These are phyloP conservation scores for Saccharomyces hybrid DNA, from an alignment of 1,139 yeast species.

Conservation along the genomic window DNA sequence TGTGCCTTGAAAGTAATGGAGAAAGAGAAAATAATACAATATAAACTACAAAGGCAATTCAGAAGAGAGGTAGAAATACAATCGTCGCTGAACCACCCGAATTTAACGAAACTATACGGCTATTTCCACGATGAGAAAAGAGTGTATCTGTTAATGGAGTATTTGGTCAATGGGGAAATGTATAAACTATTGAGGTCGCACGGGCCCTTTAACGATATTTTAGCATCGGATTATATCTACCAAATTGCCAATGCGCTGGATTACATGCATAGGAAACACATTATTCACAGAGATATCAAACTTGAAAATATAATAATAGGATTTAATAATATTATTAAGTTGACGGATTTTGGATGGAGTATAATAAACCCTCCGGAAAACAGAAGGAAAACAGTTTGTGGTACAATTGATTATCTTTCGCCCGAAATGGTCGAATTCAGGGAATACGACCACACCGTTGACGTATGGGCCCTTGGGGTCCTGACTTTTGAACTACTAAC, in stretches of 20 bases:
- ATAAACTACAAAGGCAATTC: constrained; percentile 80
- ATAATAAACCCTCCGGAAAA: constrained; percentile 50
- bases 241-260: constrained; percentile 77
- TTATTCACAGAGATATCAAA: constrained; percentile 86
- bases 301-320: constrained; percentile 85
- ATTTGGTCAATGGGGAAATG: constrained; percentile 79
- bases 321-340: constrained; percentile 61
- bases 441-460: constrained; percentile 73
- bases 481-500: constrained; percentile 78
- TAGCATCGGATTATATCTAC: constrained; percentile 70
- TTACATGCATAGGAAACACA: constrained; percentile 68
- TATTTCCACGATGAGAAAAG: constrained; percentile 75
- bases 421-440: constrained; percentile 91
- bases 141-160: constrained; percentile 80
- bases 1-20: constrained; percentile 91
- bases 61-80: constrained; percentile 91
- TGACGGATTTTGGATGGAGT: constrained; percentile 97
- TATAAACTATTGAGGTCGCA: constrained; percentile 61
- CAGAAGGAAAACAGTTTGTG: constrained; percentile 79
- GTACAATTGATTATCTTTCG: constrained; percentile 88
- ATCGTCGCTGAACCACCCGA: constrained; percentile 64
- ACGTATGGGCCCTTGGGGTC: constrained; percentile 90
- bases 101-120: constrained; percentile 73
- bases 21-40: constrained; percentile 64
- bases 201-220: constrained; percentile 60